These are phyloP conservation scores for Alternaria burnsii DNA, from an alignment of 2,329 filamentous ascomycete genomes.

Conservation along the genomic window DNA sequence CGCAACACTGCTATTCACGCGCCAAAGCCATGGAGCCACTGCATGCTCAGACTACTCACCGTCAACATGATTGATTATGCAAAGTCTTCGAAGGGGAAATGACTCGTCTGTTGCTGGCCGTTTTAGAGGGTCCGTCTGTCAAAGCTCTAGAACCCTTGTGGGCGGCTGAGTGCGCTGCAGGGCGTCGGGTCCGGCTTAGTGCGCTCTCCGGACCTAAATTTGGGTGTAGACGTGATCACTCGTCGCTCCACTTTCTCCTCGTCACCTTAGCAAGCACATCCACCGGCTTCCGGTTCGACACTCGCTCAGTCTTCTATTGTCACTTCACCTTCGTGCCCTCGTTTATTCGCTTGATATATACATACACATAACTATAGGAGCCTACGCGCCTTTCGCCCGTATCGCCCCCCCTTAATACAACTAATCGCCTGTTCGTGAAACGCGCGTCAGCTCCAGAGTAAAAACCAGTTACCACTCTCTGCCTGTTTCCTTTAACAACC, in stretches of 20 bases:
- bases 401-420: slow-evolving; percentile 29
- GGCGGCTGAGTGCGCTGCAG: not conserved
- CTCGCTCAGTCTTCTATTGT: slow-evolving; percentile 14
- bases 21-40: not conserved
- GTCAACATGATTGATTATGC: slow-evolving; percentile 6
- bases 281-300: slow-evolving; percentile 7
- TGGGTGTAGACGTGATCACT: slow-evolving; percentile 7
- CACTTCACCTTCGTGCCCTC: slow-evolving; percentile 1
- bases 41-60: not conserved
- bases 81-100: not conserved
- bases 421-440: slow-evolving; percentile 22
- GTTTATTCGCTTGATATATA: slow-evolving; percentile 11
- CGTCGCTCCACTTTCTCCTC: slow-evolving; percentile 2
- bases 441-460: slow-evolving; percentile 33
- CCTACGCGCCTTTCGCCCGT: slow-evolving; percentile 10
- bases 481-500: slow-evolving; percentile 21
- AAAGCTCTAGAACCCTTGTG: not conserved
- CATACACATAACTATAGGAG: slow-evolving; percentile 14
- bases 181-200: not conserved
- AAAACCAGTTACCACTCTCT: slow-evolving; percentile 19
- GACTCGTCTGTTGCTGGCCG: not conserved
- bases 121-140: not conserved
- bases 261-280: not conserved
- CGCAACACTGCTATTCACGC: not conserved
- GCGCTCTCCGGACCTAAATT: slow-evolving; percentile 2